phyloP scores from a whole-genome alignment of 2,329 filamentous ascomycete species.

The Hymenotorrendiella dingleyae region DNA sequence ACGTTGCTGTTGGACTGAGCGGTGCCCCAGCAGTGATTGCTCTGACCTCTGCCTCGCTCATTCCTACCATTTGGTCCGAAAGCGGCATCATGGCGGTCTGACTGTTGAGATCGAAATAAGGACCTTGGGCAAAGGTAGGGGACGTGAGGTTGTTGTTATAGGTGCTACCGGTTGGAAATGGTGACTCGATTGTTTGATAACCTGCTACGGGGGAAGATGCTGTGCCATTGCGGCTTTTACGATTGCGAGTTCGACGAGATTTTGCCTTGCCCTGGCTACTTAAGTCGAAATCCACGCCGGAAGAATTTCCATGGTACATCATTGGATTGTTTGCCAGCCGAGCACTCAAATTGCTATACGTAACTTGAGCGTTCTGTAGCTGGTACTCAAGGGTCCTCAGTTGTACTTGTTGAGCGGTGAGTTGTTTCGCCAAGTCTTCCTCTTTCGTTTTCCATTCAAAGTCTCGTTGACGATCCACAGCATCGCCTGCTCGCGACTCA shows the following conservation, averaged over 20 bases:
- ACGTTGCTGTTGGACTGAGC: conserved; percentile 70
- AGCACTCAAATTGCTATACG: conserved; percentile 11
- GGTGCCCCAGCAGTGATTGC: conserved; percentile 59
- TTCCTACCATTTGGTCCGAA: conserved; percentile 33
- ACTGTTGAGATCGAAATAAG: conserved; percentile 35
- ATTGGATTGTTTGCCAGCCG: conserved; percentile 24
- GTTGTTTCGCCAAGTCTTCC: conserved; percentile 18
- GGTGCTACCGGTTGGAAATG: conserved; percentile 32
- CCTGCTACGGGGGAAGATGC: conserved; percentile 26
- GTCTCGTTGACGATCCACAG: conserved; percentile 25
- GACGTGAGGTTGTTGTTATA: conserved; percentile 39
- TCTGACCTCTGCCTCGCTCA: conserved; percentile 58
- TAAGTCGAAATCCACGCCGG: conserved; percentile 30
- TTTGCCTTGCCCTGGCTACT: conserved; percentile 29
- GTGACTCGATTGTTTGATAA: conserved; percentile 28
- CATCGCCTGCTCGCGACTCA: conserved; percentile 25
- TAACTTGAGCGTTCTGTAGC: conserved; percentile 16
- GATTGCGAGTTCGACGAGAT: conserved; percentile 33
- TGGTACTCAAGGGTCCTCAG: conserved; percentile 24
- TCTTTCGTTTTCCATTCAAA: conserved; percentile 28
- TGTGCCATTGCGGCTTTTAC: conserved; percentile 36
- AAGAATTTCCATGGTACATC: conserved; percentile 30
- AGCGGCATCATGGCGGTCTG: conserved; percentile 27
- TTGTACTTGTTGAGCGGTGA: conserved; percentile 18
- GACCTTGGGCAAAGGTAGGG: conserved; percentile 45